Evolutionary conservation across 176 grass and related monocot species (phyloP).

Genomic region (Aechmea fasciata): DNA sequence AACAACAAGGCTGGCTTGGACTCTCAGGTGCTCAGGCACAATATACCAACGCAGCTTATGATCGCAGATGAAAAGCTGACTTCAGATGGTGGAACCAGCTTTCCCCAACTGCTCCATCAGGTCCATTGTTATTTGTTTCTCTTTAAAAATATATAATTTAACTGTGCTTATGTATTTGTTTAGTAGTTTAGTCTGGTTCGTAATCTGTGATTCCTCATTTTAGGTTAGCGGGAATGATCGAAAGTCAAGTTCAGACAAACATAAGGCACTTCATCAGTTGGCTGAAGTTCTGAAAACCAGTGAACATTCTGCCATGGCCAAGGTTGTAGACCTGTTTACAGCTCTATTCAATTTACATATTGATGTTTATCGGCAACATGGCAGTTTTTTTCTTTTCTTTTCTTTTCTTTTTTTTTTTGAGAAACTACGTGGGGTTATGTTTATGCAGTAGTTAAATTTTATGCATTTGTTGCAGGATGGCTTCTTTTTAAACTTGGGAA

Average conservation of each 20-base stretch:
- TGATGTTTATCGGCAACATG: conserved; percentile 6
- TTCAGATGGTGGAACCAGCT: conserved; percentile 28
- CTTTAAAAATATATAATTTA: neutral
- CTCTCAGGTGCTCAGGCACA: conserved; percentile 2
- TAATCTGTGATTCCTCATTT: neutral
- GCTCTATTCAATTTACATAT: neutral
- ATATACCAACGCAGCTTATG: conserved; percentile 15
- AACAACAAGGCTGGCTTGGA: neutral
- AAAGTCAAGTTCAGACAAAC: conserved; percentile 26
- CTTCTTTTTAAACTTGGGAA: neutral
- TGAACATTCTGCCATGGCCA: conserved; percentile 20
- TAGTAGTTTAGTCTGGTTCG: neutral
- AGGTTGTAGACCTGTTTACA: conserved; percentile 49
- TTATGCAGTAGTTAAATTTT: no score
- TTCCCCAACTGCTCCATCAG: conserved; percentile 39
- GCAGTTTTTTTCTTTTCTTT: neutral
- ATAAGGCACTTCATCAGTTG: conserved; percentile 25
- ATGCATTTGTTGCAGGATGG: no score
- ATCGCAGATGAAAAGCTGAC: conserved; percentile 9
- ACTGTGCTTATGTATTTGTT: neutral
- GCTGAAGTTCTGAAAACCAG: conserved; percentile 31
- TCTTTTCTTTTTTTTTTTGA: neutral
- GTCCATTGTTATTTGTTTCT: conserved; percentile 26
- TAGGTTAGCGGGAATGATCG: conserved; percentile 32
- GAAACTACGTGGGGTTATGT: no score